Conservation (phyloP, 257 asterid species). For the Cinchona pubescens region DNA sequence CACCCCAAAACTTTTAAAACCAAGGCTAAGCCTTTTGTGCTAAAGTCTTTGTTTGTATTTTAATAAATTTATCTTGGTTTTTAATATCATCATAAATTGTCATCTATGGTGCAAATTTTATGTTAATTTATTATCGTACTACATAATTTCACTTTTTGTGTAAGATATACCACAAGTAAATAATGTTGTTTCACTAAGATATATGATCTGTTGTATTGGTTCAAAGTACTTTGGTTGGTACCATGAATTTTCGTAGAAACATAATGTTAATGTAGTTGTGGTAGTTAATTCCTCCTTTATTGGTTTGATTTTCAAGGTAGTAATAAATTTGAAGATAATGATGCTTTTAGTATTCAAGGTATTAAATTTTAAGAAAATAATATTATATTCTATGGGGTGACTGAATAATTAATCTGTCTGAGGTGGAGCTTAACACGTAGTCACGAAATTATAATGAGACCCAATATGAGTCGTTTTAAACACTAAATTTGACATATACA, state of each 20-base stretch:
- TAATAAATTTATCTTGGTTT: background rate
- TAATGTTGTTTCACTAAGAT: background rate
- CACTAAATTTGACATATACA: too few species aligned
- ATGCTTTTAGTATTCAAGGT: background rate
- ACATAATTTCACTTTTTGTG: too few species aligned
- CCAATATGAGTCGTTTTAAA: too few species aligned
- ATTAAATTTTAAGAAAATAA: background rate
- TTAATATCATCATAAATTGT: background rate
- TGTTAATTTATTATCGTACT: too few species aligned
- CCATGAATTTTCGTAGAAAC: background rate
- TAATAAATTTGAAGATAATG: background rate
- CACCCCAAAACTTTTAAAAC: slow-evolving; percentile 26
- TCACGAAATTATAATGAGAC: too few species aligned
- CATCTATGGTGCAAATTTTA: background rate
- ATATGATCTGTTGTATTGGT: background rate
- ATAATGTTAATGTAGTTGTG: background rate
- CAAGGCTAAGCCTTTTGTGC: slow-evolving; percentile 36
- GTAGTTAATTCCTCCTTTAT: background rate
- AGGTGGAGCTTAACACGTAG: too few species aligned
- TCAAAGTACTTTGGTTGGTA: too few species aligned
- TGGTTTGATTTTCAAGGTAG: background rate
- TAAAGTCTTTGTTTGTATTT: slow-evolving; percentile 11
- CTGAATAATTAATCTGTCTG: background rate
- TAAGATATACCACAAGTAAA: background rate
- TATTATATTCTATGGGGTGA: background rate